Base-by-base conservation (phyloP, 1,139 yeast species). In the Ashbya aceris region DNA sequence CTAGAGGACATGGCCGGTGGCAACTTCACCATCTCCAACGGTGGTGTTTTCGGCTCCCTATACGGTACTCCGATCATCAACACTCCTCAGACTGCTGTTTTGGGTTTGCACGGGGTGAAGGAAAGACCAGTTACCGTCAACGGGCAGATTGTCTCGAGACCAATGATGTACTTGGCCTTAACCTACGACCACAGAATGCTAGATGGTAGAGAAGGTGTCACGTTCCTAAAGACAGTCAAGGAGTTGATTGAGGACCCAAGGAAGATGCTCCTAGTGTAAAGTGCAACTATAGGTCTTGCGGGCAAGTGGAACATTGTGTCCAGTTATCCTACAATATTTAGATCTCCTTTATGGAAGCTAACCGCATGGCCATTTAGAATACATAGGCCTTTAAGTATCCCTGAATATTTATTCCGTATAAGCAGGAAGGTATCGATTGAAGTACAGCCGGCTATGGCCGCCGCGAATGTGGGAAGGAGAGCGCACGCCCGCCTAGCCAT, bases 1-100 rank as follows among this genome's bases (percentile, higher is more conserved):
- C 72, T 91, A 55, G 99, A 91, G 73, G 99, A 91, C 68, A 91
- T 93, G 98, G 79, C 96, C 49, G 98, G 99, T 66, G 99, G 99
- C 67, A 89, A 97, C 49, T 89, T 91, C 74, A 91, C 99, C 61
- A 91, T 91, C 61, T 91, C 98, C 47, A 91, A 91, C 71, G 99
- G 99, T 66, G 99, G 99, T 67, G 96, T 91, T 47, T 91, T 91
- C 60, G 99, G 99, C 50, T 91, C 98, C 30, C 74, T 91, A 55
- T 86, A 84, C 68, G 98, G 98, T 66, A 91, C 99, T 43, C 99
- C 99, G 62, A 91, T 91, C 69, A 91, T 91, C 67, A 91, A 91
- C 76, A 72, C 85, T 78, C 98, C 98, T 44, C 99, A 91, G 73
- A 85, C 96, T 46, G 97, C 97, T 38, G 98, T 91, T 36, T 77